Evolutionary conservation across 1,284 basidiomycete genomes (phyloP), one percentile per base, ranked within the genome.

Genomic region (Rhizoctonia solani): DNA sequence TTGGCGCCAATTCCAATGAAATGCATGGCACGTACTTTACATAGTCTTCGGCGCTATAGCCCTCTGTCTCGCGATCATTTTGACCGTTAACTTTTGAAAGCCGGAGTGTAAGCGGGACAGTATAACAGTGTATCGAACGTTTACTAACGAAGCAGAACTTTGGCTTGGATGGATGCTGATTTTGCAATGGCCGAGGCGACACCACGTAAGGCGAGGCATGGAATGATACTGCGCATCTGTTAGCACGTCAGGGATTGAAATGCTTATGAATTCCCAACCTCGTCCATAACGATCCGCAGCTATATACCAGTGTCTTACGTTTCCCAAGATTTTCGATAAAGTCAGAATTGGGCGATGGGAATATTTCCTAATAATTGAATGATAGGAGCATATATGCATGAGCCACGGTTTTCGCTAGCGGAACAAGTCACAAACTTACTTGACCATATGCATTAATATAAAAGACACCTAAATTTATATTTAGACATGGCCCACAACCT

Each of bases 371-470:
- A 5, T 68, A 58, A 53, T 34, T 9, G 37, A n/a, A 25, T 66
- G n/a, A 11, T 3, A n/a, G 13, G 6, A 21, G 19, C 46, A 61
- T 63, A 50, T 63, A 47, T 34, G 58, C 34, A 21, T 63, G 4
- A 63, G 19, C 52, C 16, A 13, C 21, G n/a, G 30, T 8, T 14
- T 11, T 29, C 19, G 9, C 32, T 11, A 34, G 11, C 32, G 27
- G 9, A 14, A n/a, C 16, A 41, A 44, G 14, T 30, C 16, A 19
- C 14, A 25, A 70, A 70, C 74, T 72, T 34, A 77, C 79, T 76
- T 88, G 88, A 1, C 93, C 93, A 72, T 94, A 95, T 1, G 89
- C 86, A 75, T 98, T 98, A 77, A 98, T 94, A 78, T 98, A 98
- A 75, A 90, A 92, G 44, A 98, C 77, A 55, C 89, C 88, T 90